A percentile compares a stretch with the other conserved stretches of the same genome.
Conservation (phyloP, 2,329 filamentous ascomycete genomes). For the Alternaria sp. region DNA sequence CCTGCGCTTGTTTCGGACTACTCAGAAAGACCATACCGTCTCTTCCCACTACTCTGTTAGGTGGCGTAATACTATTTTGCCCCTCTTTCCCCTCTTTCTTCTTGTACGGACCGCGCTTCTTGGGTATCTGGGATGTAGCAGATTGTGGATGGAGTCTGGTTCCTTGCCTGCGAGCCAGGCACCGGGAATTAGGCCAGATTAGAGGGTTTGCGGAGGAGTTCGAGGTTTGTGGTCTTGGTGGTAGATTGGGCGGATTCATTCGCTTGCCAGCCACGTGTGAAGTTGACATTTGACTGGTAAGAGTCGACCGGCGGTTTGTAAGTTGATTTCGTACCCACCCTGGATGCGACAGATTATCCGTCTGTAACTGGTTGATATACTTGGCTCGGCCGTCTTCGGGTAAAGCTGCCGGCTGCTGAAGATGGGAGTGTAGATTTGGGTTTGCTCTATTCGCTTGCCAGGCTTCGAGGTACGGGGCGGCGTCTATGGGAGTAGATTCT, state of each 20-base stretch:
- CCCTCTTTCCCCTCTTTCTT: background rate
- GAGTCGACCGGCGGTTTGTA: background rate
- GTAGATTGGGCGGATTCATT: background rate
- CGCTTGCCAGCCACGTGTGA: background rate
- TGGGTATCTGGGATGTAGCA: background rate
- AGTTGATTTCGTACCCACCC: background rate
- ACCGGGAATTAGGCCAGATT: background rate
- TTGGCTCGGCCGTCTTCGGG: background rate
- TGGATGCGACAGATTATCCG: background rate
- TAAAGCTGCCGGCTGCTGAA: background rate
- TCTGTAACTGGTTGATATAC: background rate
- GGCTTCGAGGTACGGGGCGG: background rate
- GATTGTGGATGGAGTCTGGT: background rate
- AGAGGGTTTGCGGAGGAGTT: background rate
- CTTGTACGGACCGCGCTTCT: conserved; percentile 6
- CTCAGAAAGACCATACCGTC: background rate
- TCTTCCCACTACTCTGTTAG: background rate
- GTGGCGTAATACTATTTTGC: background rate
- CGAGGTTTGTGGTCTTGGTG: background rate
- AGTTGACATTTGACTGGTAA: background rate
- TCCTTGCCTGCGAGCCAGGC: background rate
- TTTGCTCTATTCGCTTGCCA: background rate
- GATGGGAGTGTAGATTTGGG: no score
- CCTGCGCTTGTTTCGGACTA: background rate
- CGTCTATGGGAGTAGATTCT: background rate